Conservation (phyloP, 352 stramenopile species). For the Globisporangium rhizosaccharum region DNA sequence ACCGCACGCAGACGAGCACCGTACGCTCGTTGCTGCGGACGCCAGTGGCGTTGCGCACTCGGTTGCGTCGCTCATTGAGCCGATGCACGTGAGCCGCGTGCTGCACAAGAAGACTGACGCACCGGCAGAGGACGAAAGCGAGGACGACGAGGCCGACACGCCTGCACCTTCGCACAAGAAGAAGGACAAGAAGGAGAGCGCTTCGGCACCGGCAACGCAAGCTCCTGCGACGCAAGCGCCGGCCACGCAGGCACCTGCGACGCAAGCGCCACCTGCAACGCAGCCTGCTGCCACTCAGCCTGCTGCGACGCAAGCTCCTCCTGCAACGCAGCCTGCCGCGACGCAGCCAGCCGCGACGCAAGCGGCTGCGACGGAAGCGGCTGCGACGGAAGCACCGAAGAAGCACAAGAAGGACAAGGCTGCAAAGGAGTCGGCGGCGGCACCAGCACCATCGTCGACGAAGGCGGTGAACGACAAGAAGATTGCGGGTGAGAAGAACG, state of each 20-base stretch:
- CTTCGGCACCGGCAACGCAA: slow-evolving; percentile 5
- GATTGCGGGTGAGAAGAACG: slow-evolving; percentile 66
- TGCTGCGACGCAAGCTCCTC: slow-evolving; percentile 9
- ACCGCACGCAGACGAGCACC: slow-evolving; percentile 12
- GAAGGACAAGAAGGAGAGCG: slow-evolving; percentile 28
- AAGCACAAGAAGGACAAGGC: slow-evolving; percentile 35
- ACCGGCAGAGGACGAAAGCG: slow-evolving; percentile 12
- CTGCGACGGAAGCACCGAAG: slow-evolving; percentile 13
- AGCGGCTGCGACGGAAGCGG: slow-evolving; percentile 5
- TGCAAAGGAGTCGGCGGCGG: background rate
- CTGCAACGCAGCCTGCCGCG: slow-evolving; percentile 7
- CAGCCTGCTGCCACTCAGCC: slow-evolving; percentile 7
- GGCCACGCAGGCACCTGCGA: slow-evolving; percentile 5
- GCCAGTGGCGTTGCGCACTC: slow-evolving; percentile 16
- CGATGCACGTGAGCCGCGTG: slow-evolving; percentile 24
- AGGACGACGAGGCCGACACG: slow-evolving; percentile 15
- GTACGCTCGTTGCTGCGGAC: slow-evolving; percentile 9
- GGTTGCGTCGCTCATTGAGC: slow-evolving; percentile 15
- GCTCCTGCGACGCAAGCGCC: slow-evolving; percentile 23
- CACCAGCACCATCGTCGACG: background rate
- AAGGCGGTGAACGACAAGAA: slow-evolving; percentile 52
- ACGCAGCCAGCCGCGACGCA: slow-evolving; percentile 1
- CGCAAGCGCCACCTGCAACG: slow-evolving; percentile 10
- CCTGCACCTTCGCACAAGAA: slow-evolving; percentile 14
- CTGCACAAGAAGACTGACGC: slow-evolving; percentile 21